Evolutionary conservation across 1,284 basidiomycete genomes (phyloP).

Genomic region (Cerioporus squamosus): DNA sequence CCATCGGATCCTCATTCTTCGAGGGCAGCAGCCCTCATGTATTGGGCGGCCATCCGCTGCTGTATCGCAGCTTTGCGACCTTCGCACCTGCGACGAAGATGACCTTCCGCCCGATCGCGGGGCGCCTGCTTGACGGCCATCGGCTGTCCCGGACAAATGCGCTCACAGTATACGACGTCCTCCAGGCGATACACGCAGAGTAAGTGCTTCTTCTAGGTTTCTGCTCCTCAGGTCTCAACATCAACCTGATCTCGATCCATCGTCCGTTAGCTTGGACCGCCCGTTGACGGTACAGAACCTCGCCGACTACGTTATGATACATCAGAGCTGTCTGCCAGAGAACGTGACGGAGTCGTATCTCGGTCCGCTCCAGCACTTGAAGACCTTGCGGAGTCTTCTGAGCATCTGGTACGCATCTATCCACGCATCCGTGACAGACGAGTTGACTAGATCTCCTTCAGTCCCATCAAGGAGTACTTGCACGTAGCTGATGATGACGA

Average conservation of each 20-base stretch:
- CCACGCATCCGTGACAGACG: neutral
- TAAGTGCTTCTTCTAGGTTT: neutral
- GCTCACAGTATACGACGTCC: neutral
- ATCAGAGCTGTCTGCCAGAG: neutral
- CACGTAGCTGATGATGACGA: neutral
- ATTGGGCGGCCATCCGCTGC: neutral
- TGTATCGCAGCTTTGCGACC: slow-evolving; percentile 4
- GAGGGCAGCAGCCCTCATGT: too few relatives aligned
- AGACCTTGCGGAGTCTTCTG: neutral
- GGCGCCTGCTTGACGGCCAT: neutral
- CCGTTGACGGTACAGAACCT: neutral
- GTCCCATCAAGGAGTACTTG: neutral
- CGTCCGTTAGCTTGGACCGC: neutral
- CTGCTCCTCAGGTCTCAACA: too few relatives aligned
- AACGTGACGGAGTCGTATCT: neutral
- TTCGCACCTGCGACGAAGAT: neutral
- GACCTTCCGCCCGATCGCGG: neutral
- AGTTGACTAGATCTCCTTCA: neutral
- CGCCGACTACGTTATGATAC: neutral
- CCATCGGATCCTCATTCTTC: neutral
- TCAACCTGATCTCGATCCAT: too few relatives aligned
- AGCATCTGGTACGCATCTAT: neutral
- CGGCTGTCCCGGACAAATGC: neutral
- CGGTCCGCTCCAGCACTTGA: neutral
- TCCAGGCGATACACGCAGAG: neutral